phyloP scores from a whole-genome alignment of 495 filamentous ascomycete genomes.

The Cercophora sp. region DNA sequence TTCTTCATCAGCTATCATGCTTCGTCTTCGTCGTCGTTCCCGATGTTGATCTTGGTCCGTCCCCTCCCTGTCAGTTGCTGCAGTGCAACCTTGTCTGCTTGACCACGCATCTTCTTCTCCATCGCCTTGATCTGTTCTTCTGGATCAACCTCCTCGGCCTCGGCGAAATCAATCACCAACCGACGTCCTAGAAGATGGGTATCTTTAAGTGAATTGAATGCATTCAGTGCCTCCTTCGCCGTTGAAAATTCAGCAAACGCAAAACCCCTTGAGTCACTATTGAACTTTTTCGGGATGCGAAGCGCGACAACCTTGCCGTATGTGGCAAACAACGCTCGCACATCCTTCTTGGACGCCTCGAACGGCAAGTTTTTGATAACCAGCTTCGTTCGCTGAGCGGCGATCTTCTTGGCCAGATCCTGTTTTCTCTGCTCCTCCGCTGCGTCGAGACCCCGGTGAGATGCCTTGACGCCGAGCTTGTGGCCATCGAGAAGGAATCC shows the following conservation, averaged over 20 bases:
- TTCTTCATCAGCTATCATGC: conserved; percentile 21
- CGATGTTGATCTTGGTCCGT: conserved; percentile 85
- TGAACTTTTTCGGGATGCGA: conserved; percentile 91
- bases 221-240: conserved; percentile 86
- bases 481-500: conserved; percentile 82
- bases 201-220: conserved; percentile 82
- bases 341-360: conserved; percentile 87
- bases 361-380: conserved; percentile 99
- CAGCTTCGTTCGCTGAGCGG: conserved; percentile 76
- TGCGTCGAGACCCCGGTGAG: conserved; percentile 79
- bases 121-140: conserved; percentile 95
- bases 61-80: conserved; percentile 78
- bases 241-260: conserved; percentile 96
- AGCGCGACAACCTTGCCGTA: conserved; percentile 92
- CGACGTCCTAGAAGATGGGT: conserved; percentile 89
- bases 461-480: conserved; percentile 73
- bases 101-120: conserved; percentile 86
- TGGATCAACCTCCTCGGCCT: conserved; percentile 77
- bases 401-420: conserved; percentile 72
- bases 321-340: conserved; percentile 74
- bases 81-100: conserved; percentile 81
- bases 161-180: conserved; percentile 86
- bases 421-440: conserved; percentile 78
- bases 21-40: conserved; percentile 62
- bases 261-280: conserved; percentile 81